Conservation (phyloP, 2,329 filamentous ascomycete genomes). For the Trichoderma sp. region DNA sequence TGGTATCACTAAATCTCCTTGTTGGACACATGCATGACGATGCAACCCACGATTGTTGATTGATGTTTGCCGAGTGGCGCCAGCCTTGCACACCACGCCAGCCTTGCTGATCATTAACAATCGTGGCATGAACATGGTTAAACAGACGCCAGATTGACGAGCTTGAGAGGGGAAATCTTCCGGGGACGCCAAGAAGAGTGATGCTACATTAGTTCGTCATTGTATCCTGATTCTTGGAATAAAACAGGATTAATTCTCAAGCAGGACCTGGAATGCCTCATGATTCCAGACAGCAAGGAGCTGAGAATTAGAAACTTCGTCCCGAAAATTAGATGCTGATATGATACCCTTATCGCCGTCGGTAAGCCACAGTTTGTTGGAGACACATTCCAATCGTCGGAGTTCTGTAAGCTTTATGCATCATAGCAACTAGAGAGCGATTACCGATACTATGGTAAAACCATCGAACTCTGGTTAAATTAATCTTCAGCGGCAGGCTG, state of each 20-base stretch:
- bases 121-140: background rate
- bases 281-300: background rate
- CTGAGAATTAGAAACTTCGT: background rate
- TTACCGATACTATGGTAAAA: background rate
- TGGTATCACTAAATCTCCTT: background rate
- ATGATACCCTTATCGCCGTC: background rate
- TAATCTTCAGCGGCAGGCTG: background rate
- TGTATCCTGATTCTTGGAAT: background rate
- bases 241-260: background rate
- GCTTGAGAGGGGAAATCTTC: background rate
- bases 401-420: background rate
- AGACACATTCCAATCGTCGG: background rate
- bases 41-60: background rate
- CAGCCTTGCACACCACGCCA: background rate
- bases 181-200: background rate
- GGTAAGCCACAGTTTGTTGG: background rate
- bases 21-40: background rate
- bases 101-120: background rate
- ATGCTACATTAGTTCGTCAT: background rate
- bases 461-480: background rate
- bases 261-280: background rate
- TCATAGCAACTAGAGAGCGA: background rate
- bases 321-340: background rate
- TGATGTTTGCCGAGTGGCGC: conserved; percentile 4
- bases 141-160: background rate